These are phyloP conservation scores for Dispira simplex DNA, from an alignment of 192 early-diverging fungal species.

Conservation along the genomic window DNA sequence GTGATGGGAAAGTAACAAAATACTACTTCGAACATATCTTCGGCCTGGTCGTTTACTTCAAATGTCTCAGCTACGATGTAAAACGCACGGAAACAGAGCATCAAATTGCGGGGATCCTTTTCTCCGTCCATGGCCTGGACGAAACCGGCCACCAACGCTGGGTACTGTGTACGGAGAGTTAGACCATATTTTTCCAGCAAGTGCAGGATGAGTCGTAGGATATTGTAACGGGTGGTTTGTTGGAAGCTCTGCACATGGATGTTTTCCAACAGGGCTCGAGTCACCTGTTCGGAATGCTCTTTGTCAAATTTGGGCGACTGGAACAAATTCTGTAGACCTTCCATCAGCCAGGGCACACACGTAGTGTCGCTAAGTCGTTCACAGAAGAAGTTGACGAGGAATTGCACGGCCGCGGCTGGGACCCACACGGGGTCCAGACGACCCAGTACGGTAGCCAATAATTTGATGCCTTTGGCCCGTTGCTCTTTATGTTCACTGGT, in stretches of 20 bases:
- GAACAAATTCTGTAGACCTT: conserved; percentile 43
- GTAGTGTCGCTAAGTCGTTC: conserved; percentile 56
- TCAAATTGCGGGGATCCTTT: conserved; percentile 94
- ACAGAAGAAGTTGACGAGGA: conserved; percentile 58
- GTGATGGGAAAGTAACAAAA: conserved; percentile 99
- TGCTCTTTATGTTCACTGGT: not conserved
- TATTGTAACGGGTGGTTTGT: conserved; percentile 60
- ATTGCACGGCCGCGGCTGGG: not conserved
- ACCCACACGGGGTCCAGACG: not conserved
- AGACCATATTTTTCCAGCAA: conserved; percentile 34
- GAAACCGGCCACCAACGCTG: conserved; percentile 68
- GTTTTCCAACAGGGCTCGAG: conserved; percentile 54
- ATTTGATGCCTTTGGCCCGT: conserved; percentile 8
- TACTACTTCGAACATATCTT: conserved; percentile 91
- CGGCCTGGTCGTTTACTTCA: conserved; percentile 62
- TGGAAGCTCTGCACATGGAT: conserved; percentile 86
- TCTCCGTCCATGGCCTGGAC: conserved; percentile 88
- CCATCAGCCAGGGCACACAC: conserved; percentile 45
- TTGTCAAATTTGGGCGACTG: conserved; percentile 40
- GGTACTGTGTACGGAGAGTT: conserved; percentile 46
- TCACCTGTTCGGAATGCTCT: conserved; percentile 32
- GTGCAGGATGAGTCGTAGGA: conserved; percentile 55
- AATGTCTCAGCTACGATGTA: conserved; percentile 53
- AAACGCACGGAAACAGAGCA: conserved; percentile 70
- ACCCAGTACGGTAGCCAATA: conserved; percentile 1